Evolutionary conservation across 2,329 filamentous ascomycete species (phyloP), one percentile per base, ranked within the genome.

Genomic region (Fusarium sp.): DNA sequence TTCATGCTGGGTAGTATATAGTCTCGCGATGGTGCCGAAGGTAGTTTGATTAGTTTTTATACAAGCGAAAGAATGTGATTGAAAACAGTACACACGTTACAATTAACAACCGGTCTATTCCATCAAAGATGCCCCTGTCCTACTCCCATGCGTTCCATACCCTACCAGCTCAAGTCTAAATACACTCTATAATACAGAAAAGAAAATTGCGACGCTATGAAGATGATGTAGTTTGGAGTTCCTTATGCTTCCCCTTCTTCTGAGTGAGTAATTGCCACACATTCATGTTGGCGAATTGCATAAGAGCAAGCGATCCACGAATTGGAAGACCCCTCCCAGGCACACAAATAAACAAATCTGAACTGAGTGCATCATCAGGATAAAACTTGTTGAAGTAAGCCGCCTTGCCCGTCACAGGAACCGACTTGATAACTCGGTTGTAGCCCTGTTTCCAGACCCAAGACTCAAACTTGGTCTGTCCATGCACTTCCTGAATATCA

Each of bases 251-350:
- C 6, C 20, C 35, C 25, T n/a, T 27, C 20, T 23, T 59, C 2
- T 30, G 48, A 3, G 34, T 25, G 2, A 68, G 34, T 20, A 70
- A n/a, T 4, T 52, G 65, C 10, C 50, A 14, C 10, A 43, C 30
- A 6, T 58, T 59, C 39, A 70, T 64, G 27, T 70, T 70, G 14
- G 67, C 67, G n/a, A 70, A 68, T 6, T 59, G 48, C 18, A 70
- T n/a, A n/a, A 70, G 34, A 2, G 67, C 67, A 16, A 68, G 25
- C 11, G 67, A 68, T 41, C 52, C 25, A 4, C 66, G 34, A n/a
- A 70, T 10, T 2, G 57, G 52, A 5, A 68, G 37, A 2, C 57
- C 45, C 18, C 45, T 57, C 23, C 58, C 59, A 2, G 67, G 67
- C 7, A 70, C n/a, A 20, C 65, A 68, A 5, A 70, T 70, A 25